Evolutionary conservation across 2,329 filamentous ascomycete genomes (phyloP).

Genomic region (Fusarium redolens): DNA sequence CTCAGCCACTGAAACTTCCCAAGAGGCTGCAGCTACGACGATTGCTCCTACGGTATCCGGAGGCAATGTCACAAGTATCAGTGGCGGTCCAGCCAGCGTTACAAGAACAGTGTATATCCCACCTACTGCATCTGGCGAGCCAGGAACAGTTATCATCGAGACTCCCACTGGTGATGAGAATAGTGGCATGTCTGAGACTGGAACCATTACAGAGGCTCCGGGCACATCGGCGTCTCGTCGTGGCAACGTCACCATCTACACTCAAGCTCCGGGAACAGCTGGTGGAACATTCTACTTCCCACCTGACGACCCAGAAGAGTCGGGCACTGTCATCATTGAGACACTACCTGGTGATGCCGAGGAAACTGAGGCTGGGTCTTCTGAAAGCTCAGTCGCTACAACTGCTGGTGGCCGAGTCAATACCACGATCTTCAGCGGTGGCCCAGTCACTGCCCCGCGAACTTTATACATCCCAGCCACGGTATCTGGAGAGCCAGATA

Average conservation of each 20-base stretch:
- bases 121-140: background rate
- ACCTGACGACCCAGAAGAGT: background rate
- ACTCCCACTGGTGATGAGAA: background rate
- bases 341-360: background rate
- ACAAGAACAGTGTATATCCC: background rate
- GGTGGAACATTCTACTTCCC: constrained; percentile 13
- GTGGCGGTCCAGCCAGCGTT: constrained; percentile 1
- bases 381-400: too few species aligned
- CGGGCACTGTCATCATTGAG: background rate
- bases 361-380: background rate
- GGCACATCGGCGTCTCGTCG: background rate
- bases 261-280: background rate
- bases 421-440: constrained; percentile 13
- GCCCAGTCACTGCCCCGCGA: background rate
- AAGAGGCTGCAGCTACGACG: too few species aligned
- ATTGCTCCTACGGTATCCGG: background rate
- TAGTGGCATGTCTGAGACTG: background rate
- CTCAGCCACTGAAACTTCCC: too few species aligned
- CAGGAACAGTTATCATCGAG: constrained; percentile 6
- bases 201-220: background rate
- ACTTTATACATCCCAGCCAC: constrained; percentile 15
- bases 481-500: background rate
- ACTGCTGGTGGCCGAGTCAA: background rate
- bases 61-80: constrained; percentile 5
- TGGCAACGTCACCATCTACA: constrained; percentile 5